Base-by-base conservation (phyloP, 2,329 filamentous ascomycete genomes). In the Shiraia bambusicola region DNA sequence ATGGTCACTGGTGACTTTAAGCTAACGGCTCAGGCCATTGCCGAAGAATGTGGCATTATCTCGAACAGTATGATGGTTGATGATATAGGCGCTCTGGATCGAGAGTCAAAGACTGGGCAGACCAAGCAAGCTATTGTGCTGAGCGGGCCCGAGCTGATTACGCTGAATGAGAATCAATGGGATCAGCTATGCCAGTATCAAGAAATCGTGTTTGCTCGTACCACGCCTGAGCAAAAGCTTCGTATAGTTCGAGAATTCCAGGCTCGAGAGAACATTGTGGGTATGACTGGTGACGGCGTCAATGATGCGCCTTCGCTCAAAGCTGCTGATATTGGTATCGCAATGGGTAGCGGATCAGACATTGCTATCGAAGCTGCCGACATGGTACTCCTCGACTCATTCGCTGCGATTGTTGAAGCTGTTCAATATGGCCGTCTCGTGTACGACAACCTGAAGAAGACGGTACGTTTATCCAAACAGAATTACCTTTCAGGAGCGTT, bases 1-100 rank as follows among this genome's bases (percentile, higher is more conserved):
- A 91, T 91, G 86, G 86, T 90, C 0, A 91, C 87, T 1, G 86
- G 87, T 8, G 87, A 91, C 58, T 89, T 87, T 61, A 83, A 83
- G 17, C 75, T 89, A 12, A 91, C 87, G 0, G 86, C 87, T 0
- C 76, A 82, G 47, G 83, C 86, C 1, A 89, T 91, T 47, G 85
- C 86, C 0, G 74, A 78, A 3, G 80, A 88, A 40, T 87, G 84
- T 45, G 83, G 86, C 7, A 88, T 89, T 58, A 76, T 90, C 37
- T 84, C 76, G 1, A 75, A 74, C 29, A 69, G 71, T 0, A 61
- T 69, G 2, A 40, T 58, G 61, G 68, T 86, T 3, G 77, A 86
- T 47, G 71, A 76, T 28, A 69, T 80, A 6, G 72, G 72, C 0
- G 75, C 78, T 1, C 75, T 87, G 0, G 63, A 71, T 3, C 56